phyloP scores from a whole-genome alignment of 2,329 filamentous ascomycete genomes.

The Juglanconis juglandina region DNA sequence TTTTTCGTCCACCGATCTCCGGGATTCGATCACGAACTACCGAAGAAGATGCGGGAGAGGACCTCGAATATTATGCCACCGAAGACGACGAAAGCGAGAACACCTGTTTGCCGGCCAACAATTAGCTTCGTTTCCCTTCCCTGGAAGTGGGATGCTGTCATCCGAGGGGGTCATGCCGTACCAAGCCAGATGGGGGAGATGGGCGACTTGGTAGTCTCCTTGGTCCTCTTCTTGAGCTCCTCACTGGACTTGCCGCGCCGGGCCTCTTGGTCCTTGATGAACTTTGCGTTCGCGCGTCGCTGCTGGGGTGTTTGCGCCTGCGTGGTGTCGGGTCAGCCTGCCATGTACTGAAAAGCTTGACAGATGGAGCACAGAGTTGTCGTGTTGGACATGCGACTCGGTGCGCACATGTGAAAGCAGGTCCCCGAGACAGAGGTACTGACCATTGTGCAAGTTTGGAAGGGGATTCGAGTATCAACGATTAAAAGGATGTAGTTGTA shows the following conservation, averaged over 20 bases:
- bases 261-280: slow-evolving; percentile 67
- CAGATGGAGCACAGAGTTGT: not conserved
- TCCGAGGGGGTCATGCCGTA: slow-evolving; percentile 33
- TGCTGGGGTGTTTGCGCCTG: slow-evolving; percentile 83
- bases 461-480: not conserved
- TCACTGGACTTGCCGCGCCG: slow-evolving; percentile 72
- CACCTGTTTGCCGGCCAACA: slow-evolving; percentile 30
- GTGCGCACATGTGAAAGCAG: not conserved
- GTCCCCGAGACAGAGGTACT: not conserved
- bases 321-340: not conserved
- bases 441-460: slow-evolving; percentile 14
- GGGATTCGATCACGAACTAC: slow-evolving; percentile 12
- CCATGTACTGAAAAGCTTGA: slow-evolving; percentile 1
- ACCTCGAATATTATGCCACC: slow-evolving; percentile 59
- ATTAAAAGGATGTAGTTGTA: not conserved
- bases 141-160: not conserved
- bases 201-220: slow-evolving; percentile 56
- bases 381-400: not conserved
- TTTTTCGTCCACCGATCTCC: slow-evolving; percentile 19
- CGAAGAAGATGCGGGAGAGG: slow-evolving; percentile 51
- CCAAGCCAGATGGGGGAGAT: slow-evolving; percentile 64
- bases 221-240: slow-evolving; percentile 58
- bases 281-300: slow-evolving; percentile 76
- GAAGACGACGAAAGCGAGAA: slow-evolving; percentile 60
- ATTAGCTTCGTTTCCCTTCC: slow-evolving; percentile 2